phyloP scores from a whole-genome alignment of 169 alveolate genomes.

The Theileria sp. region DNA sequence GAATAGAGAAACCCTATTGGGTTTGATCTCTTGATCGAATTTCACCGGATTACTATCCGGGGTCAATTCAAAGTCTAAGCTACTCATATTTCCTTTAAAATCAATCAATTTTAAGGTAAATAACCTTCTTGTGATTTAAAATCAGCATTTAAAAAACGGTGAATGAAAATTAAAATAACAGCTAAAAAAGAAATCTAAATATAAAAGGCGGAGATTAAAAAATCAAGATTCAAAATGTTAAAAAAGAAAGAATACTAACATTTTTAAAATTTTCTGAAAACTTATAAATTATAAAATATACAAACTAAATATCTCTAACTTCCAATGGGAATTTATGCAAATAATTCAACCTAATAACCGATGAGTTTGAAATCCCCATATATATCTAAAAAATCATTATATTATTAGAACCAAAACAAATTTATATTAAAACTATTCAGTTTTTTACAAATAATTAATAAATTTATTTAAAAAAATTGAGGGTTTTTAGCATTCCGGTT shows the following conservation, averaged over 20 bases:
- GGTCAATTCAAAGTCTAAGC: conserved; percentile 11
- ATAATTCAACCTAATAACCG: conserved; percentile 45
- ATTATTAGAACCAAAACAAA: conserved; percentile 38
- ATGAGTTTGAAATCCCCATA: conserved; percentile 39
- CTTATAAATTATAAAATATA: conserved; percentile 27
- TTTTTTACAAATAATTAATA: conserved; percentile 32
- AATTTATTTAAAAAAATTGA: neutral
- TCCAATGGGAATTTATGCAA: conserved; percentile 42
- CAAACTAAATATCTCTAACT: conserved; percentile 38
- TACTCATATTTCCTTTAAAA: conserved; percentile 14
- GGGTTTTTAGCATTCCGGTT: neutral
- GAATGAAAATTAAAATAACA: neutral
- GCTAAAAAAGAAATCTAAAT: neutral
- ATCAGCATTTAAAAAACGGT: neutral
- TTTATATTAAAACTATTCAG: conserved; percentile 42
- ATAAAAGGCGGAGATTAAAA: conserved; percentile 1
- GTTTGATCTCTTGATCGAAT: neutral
- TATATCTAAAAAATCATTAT: neutral
- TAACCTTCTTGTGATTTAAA: neutral
- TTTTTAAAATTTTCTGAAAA: conserved; percentile 51
- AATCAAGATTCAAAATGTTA: conserved; percentile 29
- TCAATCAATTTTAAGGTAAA: neutral
- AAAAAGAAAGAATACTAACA: conserved; percentile 39
- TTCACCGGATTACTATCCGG: conserved; percentile 11
- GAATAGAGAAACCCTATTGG: neutral